Evolutionary conservation across 805 yeast genomes (phyloP), one percentile per base, ranked within the genome.

Genomic region (Clavispora santaluciae): DNA sequence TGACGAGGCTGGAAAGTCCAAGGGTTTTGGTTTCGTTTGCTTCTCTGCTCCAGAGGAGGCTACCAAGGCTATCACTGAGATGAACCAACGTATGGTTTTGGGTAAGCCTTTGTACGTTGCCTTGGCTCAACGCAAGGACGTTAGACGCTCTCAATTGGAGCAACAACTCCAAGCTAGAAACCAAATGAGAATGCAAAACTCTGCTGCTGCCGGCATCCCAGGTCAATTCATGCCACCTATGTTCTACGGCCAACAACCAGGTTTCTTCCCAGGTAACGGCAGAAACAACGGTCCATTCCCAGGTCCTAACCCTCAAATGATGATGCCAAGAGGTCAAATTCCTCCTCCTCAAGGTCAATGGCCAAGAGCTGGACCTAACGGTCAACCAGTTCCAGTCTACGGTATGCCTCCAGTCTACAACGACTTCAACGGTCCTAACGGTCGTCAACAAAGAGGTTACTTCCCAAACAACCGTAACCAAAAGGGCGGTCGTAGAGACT

Each of bases 41-140:
- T 93, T 83, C 85, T 81, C 96, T 42, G 70, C 93, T 51, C 96
- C 98, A 62, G 99, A 93, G 70, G 99, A 93, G 80, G 99, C 99
- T 56, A 86, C 96, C 60, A 89, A 88, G 75, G 99, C 99, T 53
- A 88, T 91, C 66, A 78, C 91, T 57, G 99, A 91, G 77, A 90
- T 91, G 96, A 89, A 91, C 81, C 96, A 89, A 74, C 86, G 89
- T 66, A 85, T 91, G 83, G 80, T 93, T 57, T 83, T 81, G 56
- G 88, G 90, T 65, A 93, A 93, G 79, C 99, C 98, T 60, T 78
- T 93, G 64, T 93, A 91, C 68, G 99, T 93, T 71, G 96, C 97
- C 47, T 81, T 93, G 63, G 99, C 99, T 57, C 99, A 93, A 80
- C 86, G 96, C 71, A 91, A 88, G 76, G 99, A 91, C 57, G 95